Conservation (phyloP, 257 asterid species). For the Cinchona pubescens region DNA sequence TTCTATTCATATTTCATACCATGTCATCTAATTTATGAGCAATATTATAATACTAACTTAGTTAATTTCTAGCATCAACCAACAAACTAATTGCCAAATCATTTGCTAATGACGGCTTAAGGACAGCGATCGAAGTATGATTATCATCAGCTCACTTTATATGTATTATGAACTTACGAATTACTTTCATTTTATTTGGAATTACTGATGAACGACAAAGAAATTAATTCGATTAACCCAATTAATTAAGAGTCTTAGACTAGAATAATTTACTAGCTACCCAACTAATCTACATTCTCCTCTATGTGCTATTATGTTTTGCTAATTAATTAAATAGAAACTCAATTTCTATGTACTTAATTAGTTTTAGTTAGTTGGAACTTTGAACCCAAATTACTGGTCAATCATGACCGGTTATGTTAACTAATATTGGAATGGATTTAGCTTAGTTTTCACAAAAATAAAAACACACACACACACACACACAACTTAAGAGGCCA, state of each 20-base stretch:
- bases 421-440: too few relatives aligned
- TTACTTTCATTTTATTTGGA: not conserved
- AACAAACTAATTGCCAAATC: constrained; percentile 1
- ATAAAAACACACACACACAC: too few relatives aligned
- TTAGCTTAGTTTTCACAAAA: too few relatives aligned
- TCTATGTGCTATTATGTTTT: not conserved
- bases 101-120: constrained; percentile 21
- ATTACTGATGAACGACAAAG: not conserved
- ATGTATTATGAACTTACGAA: not conserved
- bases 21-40: constrained; percentile 23
- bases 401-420: not conserved
- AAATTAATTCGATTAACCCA: not conserved
- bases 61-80: not conserved
- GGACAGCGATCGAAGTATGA: not conserved
- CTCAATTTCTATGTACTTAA: not conserved
- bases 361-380: not conserved
- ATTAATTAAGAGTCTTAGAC: not conserved
- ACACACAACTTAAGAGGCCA: not conserved
- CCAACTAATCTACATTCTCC: not conserved
- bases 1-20: not conserved
- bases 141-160: constrained; percentile 1
- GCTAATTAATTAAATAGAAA: too few relatives aligned
- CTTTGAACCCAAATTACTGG: not conserved
- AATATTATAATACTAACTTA: not conserved
- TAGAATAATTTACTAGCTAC: not conserved